Evolutionary conservation across 2,329 filamentous ascomycete species (phyloP), one percentile per base, ranked within the genome.

Genomic region (Xylaria sp.): DNA sequence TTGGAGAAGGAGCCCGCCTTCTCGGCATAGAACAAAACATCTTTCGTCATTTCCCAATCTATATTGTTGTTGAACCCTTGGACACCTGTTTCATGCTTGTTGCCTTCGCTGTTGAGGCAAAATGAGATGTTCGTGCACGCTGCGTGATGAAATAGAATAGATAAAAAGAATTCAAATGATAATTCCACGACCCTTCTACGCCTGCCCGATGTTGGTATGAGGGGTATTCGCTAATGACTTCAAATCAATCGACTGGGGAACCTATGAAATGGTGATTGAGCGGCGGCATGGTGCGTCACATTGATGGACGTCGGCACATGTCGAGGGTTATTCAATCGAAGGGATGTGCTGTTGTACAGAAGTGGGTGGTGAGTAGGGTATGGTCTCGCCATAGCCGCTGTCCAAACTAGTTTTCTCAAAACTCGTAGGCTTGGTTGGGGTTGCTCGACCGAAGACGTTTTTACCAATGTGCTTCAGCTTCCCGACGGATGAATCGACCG

Each of bases 381-480:
- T 69, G 39, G 69, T 58, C 31, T 79, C 77, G 12, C 76, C 75
- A 67, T 78, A 79, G 73, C 80, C 74, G 52, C 76, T 82, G 68
- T 85, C 83, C 73, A 83, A 80, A 75, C 82, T 84, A 65, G 76
- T 77, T 77, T 84, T 85, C 69, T 86, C 86, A 67, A 83, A 80
- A 77, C 82, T 87, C 34, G 82, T 82, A 46, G 86, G 85, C 74
- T 84, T 88, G 69, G 81, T 83, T 75, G 83, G 86, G 58, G 81
- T 79, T 51, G 81, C 78, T 55, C 88, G 86, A 73, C 83, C 85
- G 77, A 89, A 90, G 31, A 90, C 87, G 66, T 86, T 88, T 70
- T 85, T 84, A 39, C 87, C 82, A 34, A 90, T 82, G 62, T 84
- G 84, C 75, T 88, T 89, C 71, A 90, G 81, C 74, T 88, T 89